Conservation (phyloP, 495 filamentous ascomycete genomes). For the Oleoguttula mirabilis region DNA sequence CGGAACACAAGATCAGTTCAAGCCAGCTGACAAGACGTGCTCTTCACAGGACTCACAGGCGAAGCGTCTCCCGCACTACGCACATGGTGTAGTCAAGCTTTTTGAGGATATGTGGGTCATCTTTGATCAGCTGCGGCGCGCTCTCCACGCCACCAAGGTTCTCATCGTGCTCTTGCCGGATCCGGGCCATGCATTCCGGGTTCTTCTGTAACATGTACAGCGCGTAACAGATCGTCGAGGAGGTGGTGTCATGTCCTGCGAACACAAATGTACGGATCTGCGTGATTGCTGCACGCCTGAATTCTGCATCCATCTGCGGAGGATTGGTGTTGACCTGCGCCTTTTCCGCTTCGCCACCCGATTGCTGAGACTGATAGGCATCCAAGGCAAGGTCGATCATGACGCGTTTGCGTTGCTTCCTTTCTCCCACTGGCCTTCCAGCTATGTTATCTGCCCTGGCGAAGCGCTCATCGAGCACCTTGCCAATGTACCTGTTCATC, state of each 20-base stretch:
- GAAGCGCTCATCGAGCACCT: slow-evolving; percentile 29
- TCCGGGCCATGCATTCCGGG: slow-evolving; percentile 13
- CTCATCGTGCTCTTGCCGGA: slow-evolving; percentile 30
- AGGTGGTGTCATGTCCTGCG: slow-evolving; percentile 34
- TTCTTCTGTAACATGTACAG: slow-evolving; percentile 26
- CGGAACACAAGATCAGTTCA: no score
- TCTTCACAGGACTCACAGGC: no score
- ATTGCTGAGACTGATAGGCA: slow-evolving; percentile 17
- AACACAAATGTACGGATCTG: slow-evolving; percentile 34
- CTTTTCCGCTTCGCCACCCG: background rate
- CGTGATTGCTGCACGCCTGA: slow-evolving; percentile 21
- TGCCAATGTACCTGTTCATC: slow-evolving; percentile 28
- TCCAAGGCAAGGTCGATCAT: slow-evolving; percentile 32
- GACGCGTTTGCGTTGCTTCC: slow-evolving; percentile 6
- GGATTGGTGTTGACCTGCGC: background rate
- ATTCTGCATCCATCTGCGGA: slow-evolving; percentile 18
- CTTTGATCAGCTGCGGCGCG: slow-evolving; percentile 20
- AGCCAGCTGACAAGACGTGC: no score
- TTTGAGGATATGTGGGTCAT: slow-evolving; percentile 28
- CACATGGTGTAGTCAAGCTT: slow-evolving; percentile 33
- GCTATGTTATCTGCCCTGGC: slow-evolving; percentile 2
- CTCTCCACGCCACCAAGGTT: slow-evolving; percentile 23
- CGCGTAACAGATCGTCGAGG: slow-evolving; percentile 25
- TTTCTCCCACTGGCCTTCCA: slow-evolving; percentile 1
- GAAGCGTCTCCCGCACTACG: slow-evolving; percentile 37